phyloP scores from a whole-genome alignment of 192 early-diverging fungal species.

The Coemansia sp. region DNA sequence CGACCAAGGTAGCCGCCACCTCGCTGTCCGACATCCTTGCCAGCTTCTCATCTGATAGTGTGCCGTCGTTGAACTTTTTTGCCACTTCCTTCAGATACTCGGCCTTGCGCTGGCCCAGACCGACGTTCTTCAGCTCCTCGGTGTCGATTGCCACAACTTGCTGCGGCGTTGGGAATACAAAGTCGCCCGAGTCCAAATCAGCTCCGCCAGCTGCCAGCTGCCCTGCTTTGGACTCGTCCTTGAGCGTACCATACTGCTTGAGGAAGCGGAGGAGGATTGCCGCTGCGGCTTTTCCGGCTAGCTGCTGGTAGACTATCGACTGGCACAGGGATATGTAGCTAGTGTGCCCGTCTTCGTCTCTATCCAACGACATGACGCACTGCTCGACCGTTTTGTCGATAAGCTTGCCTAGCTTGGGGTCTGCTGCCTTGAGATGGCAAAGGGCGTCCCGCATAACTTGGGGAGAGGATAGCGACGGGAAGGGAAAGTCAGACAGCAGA shows the following conservation, averaged over 20 bases:
- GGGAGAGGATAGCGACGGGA: constrained; percentile 13
- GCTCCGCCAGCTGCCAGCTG: background rate
- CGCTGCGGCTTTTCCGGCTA: constrained; percentile 68
- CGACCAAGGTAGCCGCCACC: constrained; percentile 56
- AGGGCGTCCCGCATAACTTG: constrained; percentile 40
- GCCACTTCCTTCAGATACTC: constrained; percentile 73
- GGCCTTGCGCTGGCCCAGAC: constrained; percentile 53
- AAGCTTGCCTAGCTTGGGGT: constrained; percentile 47
- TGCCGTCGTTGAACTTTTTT: constrained; percentile 58
- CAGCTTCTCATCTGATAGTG: constrained; percentile 54
- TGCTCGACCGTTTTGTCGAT: constrained; percentile 35
- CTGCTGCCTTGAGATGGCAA: constrained; percentile 46
- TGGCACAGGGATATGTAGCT: constrained; percentile 44
- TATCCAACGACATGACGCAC: constrained; percentile 30
- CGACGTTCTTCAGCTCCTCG: constrained; percentile 33
- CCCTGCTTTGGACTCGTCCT: constrained; percentile 16
- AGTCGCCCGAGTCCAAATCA: constrained; percentile 12
- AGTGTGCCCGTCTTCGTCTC: constrained; percentile 25
- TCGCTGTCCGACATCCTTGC: constrained; percentile 60
- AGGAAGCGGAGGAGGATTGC: constrained; percentile 64
- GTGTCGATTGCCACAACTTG: constrained; percentile 55
- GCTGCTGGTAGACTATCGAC: constrained; percentile 74
- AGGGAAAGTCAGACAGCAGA: background rate
- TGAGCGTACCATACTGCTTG: constrained; percentile 52
- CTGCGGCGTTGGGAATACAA: constrained; percentile 61